Base-by-base conservation (phyloP, 2,329 filamentous ascomycete species). In the Emydomyces testavorans region DNA sequence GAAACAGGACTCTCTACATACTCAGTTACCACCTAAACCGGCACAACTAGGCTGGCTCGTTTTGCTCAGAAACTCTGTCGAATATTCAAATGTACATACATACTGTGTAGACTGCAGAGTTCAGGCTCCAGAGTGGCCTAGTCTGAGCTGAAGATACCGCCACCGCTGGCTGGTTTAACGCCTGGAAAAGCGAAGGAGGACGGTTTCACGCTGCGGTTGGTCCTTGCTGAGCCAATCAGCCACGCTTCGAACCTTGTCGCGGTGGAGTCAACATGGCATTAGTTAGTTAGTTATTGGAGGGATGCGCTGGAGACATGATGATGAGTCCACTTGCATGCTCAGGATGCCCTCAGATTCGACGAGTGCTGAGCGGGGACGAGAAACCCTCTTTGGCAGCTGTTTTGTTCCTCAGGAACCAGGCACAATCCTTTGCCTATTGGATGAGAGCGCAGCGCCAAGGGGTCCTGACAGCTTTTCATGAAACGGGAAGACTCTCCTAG, bases 371-470 rank as follows among this genome's bases (percentile, higher is more conserved):
- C 8, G 16, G n/a, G 23, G 16, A 29, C 29, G n/a, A 31, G n/a
- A 31, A n/a, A 31, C 4, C 3, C 29, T 8, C 29, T 31, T 7
- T 1, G 3, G 10, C 8, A 6, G 4, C 15, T 2, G 1, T 15
- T 15, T 24, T 26, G 6, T 18, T 43, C 13, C 40, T 34, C 40
- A 43, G 40, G 40, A 18, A 43, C 40, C 40, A 43, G 40, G 40
- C 20, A 43, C 40, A 23, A 34, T 43, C 29, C 16, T 18, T 15
- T 34, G 40, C 40, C 26, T 20, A 43, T 43, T 43, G 40, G 40
- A 43, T 21, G 16, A 13, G 40, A 31, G 15, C 24, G 21, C 10
- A 10, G 40, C 40, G 40, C 40, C 40, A 43, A 43, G 40, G 18
- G 18, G 6, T 4, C 26, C 10, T 32, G 40, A 34, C 29, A 23